Percentiles rank a stretch among this genome's conserved stretches.
These are phyloP conservation scores for Amaranthus tricolor DNA, from an alignment of 179 eudicot species.

Conservation along the genomic window DNA sequence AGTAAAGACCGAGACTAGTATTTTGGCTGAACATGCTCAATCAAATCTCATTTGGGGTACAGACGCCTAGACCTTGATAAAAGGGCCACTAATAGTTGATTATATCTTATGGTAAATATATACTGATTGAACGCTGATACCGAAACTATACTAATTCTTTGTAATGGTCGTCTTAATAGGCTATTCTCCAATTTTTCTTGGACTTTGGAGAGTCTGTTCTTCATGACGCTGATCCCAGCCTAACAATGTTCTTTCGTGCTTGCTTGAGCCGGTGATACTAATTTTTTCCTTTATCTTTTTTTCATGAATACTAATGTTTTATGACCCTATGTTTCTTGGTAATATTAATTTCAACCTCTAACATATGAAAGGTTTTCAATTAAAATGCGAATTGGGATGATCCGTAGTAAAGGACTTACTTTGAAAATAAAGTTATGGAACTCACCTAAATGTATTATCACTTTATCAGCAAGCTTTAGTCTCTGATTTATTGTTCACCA, in stretches of 20 bases:
- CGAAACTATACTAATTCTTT: neutral
- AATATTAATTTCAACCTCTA: too few species aligned
- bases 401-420: too few species aligned
- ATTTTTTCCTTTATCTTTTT: neutral
- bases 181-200: slow-evolving; percentile 87
- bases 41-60: neutral
- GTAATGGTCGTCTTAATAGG: slow-evolving; percentile 46
- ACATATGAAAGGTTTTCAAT: too few species aligned
- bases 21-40: neutral
- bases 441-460: too few species aligned
- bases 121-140: neutral
- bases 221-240: slow-evolving; percentile 94
- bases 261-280: slow-evolving; percentile 81
- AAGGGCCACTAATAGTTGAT: neutral
- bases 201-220: slow-evolving; percentile 89
- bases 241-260: slow-evolving; percentile 72
- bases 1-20: neutral
- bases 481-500: too few species aligned
- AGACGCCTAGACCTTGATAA: neutral
- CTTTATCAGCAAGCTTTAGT: too few species aligned
- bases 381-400: too few species aligned
- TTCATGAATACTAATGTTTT: neutral
- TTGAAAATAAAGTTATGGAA: too few species aligned
- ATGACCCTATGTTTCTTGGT: neutral
- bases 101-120: neutral